Percentiles rank a stretch among this genome's conserved stretches.
Conservation (phyloP, 2,329 filamentous ascomycete genomes). For the Didymellaceae sp. region DNA sequence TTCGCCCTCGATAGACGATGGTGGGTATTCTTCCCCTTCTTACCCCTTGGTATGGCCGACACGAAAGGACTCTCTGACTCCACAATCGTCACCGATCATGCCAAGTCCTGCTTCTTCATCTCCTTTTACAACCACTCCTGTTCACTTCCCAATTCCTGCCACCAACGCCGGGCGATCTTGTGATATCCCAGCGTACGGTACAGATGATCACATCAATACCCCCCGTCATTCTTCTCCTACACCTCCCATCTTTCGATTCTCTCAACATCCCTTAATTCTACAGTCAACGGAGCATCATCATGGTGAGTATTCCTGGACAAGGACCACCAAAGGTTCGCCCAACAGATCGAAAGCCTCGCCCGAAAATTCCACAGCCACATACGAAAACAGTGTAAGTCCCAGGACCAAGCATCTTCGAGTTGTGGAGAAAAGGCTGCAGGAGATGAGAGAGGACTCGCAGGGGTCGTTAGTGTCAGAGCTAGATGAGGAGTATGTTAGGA, state of each 20-base stretch:
- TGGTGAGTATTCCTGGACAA: slow-evolving; percentile 56
- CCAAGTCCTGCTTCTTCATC: slow-evolving; percentile 49
- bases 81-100: slow-evolving; percentile 38
- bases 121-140: slow-evolving; percentile 52
- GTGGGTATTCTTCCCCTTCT: slow-evolving; percentile 71
- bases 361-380: slow-evolving; percentile 1
- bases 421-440: slow-evolving; percentile 20
- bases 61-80: slow-evolving; percentile 53
- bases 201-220: slow-evolving; percentile 31
- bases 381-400: slow-evolving; percentile 27
- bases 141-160: slow-evolving; percentile 51
- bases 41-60: slow-evolving; percentile 47
- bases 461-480: slow-evolving; percentile 40
- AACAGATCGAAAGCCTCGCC: slow-evolving; percentile 8
- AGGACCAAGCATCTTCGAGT: slow-evolving; percentile 21
- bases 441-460: slow-evolving; percentile 39
- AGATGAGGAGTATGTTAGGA: slow-evolving; percentile 46
- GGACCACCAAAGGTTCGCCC: slow-evolving; percentile 21
- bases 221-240: slow-evolving; percentile 43
- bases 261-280: slow-evolving; percentile 28
- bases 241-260: slow-evolving; percentile 42
- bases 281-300: slow-evolving; percentile 56
- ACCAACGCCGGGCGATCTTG: slow-evolving; percentile 30
- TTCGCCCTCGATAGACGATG: slow-evolving; percentile 98
- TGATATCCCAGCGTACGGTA: slow-evolving; percentile 40